Conservation (phyloP, 2,329 filamentous ascomycete species). For the Ophiognomonia clavigignenti-juglandacearum region DNA sequence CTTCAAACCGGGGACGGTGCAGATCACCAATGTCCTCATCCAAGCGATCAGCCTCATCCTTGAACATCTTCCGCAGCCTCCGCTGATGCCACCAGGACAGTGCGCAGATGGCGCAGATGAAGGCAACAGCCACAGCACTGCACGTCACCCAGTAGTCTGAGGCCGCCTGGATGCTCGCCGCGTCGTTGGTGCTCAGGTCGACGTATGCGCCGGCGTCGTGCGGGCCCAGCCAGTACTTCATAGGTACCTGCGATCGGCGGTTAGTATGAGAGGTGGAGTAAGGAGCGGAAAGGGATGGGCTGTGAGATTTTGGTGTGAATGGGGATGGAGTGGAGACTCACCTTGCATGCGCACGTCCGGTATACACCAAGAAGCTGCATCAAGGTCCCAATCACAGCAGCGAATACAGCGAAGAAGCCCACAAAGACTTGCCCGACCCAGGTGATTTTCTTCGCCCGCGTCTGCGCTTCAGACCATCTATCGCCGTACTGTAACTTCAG, state of each 20-base stretch:
- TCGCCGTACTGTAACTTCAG: conserved; percentile 23
- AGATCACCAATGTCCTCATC: conserved; percentile 7
- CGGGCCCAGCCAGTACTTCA: conserved; percentile 12
- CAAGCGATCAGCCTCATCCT: conserved; percentile 24
- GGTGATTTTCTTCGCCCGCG: conserved; percentile 22
- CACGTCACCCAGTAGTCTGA: conserved; percentile 23
- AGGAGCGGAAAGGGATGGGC: too few species aligned
- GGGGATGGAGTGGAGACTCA: not conserved
- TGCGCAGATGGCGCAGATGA: conserved; percentile 23
- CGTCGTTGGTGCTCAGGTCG: conserved; percentile 22
- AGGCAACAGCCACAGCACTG: conserved; percentile 20
- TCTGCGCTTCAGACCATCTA: conserved; percentile 21
- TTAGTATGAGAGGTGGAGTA: too few species aligned
- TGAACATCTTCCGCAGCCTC: conserved; percentile 25
- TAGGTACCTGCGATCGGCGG: too few species aligned
- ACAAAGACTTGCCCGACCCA: conserved; percentile 27
- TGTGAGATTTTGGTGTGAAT: too few species aligned
- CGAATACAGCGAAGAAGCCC: conserved; percentile 30
- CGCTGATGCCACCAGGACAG: conserved; percentile 29
- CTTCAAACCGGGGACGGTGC: not conserved
- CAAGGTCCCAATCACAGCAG: conserved; percentile 20
- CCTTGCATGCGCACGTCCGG: conserved; percentile 19
- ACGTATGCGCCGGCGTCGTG: conserved; percentile 20
- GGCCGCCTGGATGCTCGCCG: conserved; percentile 18
- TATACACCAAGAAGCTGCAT: conserved; percentile 25